Evolutionary conservation across 345 rosid species (phyloP).

Genomic region (Adansonia digitata): DNA sequence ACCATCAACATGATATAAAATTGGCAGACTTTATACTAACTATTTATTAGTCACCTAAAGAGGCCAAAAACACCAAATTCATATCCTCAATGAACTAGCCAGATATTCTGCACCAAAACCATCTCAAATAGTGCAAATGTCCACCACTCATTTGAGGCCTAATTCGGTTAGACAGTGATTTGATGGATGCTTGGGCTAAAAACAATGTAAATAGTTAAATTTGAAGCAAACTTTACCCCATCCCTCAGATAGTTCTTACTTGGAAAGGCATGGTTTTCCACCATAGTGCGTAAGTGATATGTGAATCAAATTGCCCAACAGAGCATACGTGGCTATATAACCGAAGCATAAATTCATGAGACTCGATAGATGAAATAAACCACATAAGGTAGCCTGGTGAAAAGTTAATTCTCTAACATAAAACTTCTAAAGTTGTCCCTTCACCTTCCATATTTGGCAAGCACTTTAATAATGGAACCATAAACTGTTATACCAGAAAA

Average conservation of each 20-base stretch:
- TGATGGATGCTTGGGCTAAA: not conserved
- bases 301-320: not conserved
- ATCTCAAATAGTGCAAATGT: not conserved
- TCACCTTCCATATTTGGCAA: not conserved
- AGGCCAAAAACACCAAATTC: not conserved
- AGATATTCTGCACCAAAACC: not conserved
- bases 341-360: not conserved
- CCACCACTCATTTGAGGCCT: not conserved
- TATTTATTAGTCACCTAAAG: not conserved
- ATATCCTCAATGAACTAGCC: not conserved
- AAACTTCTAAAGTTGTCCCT: not conserved
- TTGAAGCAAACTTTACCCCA: not conserved
- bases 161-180: not conserved
- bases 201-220: not conserved
- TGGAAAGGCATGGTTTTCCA: not conserved
- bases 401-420: not conserved
- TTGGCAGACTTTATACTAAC: not conserved
- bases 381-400: not conserved
- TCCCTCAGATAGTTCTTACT: not conserved
- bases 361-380: not conserved
- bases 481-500: not conserved
- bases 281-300: not conserved
- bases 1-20: not conserved
- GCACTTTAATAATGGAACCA: not conserved
- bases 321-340: not conserved